Evolutionary conservation across 2,329 filamentous ascomycete genomes (phyloP).

Genomic region (Ophiobolus disseminans): DNA sequence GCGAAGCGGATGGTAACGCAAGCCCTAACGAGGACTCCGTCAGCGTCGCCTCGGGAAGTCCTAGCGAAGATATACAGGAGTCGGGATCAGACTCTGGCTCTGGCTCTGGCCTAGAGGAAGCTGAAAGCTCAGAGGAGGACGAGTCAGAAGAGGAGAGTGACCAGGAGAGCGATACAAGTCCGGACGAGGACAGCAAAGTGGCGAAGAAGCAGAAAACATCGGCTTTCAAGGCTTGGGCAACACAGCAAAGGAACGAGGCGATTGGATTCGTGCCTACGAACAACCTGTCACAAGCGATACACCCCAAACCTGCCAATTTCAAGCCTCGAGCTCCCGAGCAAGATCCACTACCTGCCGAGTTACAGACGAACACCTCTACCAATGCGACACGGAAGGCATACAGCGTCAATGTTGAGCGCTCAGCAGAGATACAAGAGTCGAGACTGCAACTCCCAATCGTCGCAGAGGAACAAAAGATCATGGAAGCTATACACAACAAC

Average conservation of each 20-base stretch:
- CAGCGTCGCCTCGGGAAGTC: conserved; percentile 14
- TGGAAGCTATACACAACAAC: conserved; percentile 96
- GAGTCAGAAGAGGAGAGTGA: conserved; percentile 42
- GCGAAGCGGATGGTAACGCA: conserved; percentile 40
- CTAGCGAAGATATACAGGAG: conserved; percentile 9
- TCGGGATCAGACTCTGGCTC: conserved; percentile 38
- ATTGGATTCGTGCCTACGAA: conserved; percentile 69
- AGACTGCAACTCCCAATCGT: conserved; percentile 86
- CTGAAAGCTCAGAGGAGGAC: conserved; percentile 39
- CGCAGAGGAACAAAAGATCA: conserved; percentile 93
- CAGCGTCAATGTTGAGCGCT: conserved; percentile 73
- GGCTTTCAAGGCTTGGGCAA: conserved; percentile 94
- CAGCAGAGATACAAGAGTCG: conserved; percentile 76
- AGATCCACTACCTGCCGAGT: conserved; percentile 72
- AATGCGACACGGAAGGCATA: conserved; percentile 74
- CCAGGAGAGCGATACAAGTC: conserved; percentile 41
- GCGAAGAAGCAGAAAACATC: conserved; percentile 59
- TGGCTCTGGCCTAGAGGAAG: too few relatives aligned
- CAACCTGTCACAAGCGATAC: conserved; percentile 41
- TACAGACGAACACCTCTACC: conserved; percentile 63
- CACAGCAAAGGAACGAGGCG: conserved; percentile 82
- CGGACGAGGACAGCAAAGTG: conserved; percentile 47
- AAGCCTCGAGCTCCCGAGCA: conserved; percentile 71
- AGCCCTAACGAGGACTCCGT: conserved; percentile 5
- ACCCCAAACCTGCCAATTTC: conserved; percentile 67